A percentile compares a stretch with the other conserved stretches of the same genome.
phyloP scores from a whole-genome alignment of 305 asterid genomes.

The Solanum hybrid region DNA sequence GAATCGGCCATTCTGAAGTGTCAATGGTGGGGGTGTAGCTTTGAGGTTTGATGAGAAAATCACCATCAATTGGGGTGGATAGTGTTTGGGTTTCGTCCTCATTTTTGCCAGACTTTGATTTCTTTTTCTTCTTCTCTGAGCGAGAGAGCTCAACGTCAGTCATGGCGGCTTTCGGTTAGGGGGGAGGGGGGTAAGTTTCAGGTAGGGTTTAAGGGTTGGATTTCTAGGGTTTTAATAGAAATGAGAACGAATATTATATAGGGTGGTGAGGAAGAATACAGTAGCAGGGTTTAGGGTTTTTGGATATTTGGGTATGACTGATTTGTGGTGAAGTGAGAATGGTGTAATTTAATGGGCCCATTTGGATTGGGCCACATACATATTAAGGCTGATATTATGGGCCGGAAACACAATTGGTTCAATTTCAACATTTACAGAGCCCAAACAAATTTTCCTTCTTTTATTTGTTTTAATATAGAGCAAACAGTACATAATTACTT shows the following conservation, averaged over 20 bases:
- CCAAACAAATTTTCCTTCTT: background rate
- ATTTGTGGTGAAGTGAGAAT: background rate
- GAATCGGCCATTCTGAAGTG: conserved; percentile 93
- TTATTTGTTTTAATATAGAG: background rate
- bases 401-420: background rate
- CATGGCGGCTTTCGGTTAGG: conserved; percentile 30
- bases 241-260: background rate
- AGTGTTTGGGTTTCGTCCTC: conserved; percentile 8
- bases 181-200: background rate
- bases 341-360: background rate
- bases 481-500: no score
- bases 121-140: conserved; percentile 76
- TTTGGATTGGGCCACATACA: background rate
- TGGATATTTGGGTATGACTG: background rate
- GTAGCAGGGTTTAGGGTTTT: conserved; percentile 1
- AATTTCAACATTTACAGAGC: background rate
- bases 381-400: background rate
- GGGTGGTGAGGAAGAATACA: background rate
- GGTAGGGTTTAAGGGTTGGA: background rate
- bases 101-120: conserved; percentile 31
- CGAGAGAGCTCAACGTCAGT: conserved; percentile 50
- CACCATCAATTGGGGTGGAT: conserved; percentile 17
- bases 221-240: background rate
- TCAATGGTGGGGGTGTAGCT: conserved; percentile 68
- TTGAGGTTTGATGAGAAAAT: conserved; percentile 80